phyloP scores from a whole-genome alignment of 805 yeast species.

The Deakozyma indianensis region DNA sequence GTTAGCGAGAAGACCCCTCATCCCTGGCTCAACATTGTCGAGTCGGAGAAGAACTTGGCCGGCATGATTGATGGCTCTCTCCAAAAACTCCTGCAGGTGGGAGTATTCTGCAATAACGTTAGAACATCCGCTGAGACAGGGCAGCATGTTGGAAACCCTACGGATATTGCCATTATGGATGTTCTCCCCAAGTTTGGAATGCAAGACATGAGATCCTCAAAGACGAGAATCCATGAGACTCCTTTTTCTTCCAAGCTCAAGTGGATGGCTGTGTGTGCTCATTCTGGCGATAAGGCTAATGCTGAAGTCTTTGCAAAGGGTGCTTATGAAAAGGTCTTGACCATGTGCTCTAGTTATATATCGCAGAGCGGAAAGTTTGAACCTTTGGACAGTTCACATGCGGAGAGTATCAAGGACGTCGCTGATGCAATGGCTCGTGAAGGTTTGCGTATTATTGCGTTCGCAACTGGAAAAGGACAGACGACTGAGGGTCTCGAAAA shows the following conservation, averaged over 20 bases:
- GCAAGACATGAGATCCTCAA: slow-evolving; percentile 51
- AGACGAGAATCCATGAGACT: slow-evolving; percentile 50
- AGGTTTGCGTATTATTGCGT: slow-evolving; percentile 76
- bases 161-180: slow-evolving; percentile 84
- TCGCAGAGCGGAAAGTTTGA: slow-evolving; percentile 45
- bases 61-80: slow-evolving; percentile 10
- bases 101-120: slow-evolving; percentile 22
- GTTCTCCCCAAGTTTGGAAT: slow-evolving; percentile 54
- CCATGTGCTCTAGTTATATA: slow-evolving; percentile 42
- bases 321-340: slow-evolving; percentile 66
- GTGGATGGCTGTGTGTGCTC: slow-evolving; percentile 73
- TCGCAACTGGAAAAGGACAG: slow-evolving; percentile 32
- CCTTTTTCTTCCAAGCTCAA: slow-evolving; percentile 79
- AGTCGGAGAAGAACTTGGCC: slow-evolving; percentile 2
- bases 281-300: slow-evolving; percentile 42
- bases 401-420: slow-evolving; percentile 34
- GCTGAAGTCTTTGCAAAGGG: slow-evolving; percentile 62
- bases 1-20: slow-evolving; percentile 4
- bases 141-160: slow-evolving; percentile 78
- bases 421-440: slow-evolving; percentile 58
- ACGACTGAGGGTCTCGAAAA: slow-evolving; percentile 6
- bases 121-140: slow-evolving; percentile 41
- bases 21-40: slow-evolving; percentile 10
- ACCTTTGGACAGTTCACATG: slow-evolving; percentile 39
- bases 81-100: slow-evolving; percentile 14